Percentiles rank a stretch among this genome's conserved stretches.
Evolutionary conservation across 1,284 basidiomycete species (phyloP).

Genomic region (Malassezia nana): DNA sequence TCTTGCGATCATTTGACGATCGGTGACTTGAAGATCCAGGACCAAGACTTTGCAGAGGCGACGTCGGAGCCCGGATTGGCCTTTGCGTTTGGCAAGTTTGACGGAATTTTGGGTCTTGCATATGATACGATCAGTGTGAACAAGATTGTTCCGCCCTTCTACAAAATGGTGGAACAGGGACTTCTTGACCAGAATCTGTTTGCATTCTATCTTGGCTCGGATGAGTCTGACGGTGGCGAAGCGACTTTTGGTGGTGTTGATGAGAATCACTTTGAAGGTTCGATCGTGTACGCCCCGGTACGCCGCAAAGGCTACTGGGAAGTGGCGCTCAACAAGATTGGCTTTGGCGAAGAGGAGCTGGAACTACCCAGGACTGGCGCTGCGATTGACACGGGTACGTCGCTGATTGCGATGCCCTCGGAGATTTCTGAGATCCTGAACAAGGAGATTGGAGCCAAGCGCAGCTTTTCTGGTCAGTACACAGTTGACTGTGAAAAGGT

Average conservation of each 20-base stretch:
- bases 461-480: constrained; percentile 45
- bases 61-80: constrained; percentile 92
- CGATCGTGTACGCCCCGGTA: constrained; percentile 77
- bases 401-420: constrained; percentile 77
- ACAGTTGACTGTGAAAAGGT: constrained; percentile 75
- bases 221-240: constrained; percentile 82
- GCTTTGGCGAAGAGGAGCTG: constrained; percentile 58
- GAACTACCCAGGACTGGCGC: constrained; percentile 77
- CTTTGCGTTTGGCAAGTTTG: constrained; percentile 81
- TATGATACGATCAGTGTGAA: constrained; percentile 96
- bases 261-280: constrained; percentile 64
- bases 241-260: constrained; percentile 90
- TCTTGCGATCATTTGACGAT: constrained; percentile 74
- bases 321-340: constrained; percentile 50
- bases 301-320: constrained; percentile 94
- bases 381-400: constrained; percentile 71
- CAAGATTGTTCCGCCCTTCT: constrained; percentile 86
- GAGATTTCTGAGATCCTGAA: constrained; percentile 98
- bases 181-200: constrained; percentile 80
- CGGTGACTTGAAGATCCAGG: constrained; percentile 68
- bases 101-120: constrained; percentile 87
- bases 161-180: constrained; percentile 76
- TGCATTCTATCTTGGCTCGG: constrained; percentile 82
- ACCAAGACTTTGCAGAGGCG: constrained; percentile 89
- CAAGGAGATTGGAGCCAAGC: constrained; percentile 57